Conservation (phyloP, 306 rosid genomes). For the Rosa chinensis region DNA sequence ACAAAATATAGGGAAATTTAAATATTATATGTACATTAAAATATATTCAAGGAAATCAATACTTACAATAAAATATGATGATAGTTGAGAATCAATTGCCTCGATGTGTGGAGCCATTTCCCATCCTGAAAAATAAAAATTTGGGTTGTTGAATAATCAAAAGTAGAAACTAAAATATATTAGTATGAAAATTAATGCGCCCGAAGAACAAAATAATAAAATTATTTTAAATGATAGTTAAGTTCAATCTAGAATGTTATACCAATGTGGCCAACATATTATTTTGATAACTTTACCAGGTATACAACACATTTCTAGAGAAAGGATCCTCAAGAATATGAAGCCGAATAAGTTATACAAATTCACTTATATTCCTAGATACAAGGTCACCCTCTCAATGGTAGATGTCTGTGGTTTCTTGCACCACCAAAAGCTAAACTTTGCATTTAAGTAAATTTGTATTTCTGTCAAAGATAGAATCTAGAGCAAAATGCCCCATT, state of each 20-base stretch:
- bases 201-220: not conserved
- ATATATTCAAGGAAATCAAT: not conserved
- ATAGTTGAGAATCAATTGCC: constrained; percentile 80
- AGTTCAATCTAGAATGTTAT: not conserved
- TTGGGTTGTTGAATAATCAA: constrained; percentile 19
- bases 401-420: not conserved
- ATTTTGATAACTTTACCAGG: not conserved
- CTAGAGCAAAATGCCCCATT: not conserved
- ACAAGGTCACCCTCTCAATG: not conserved
- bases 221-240: not conserved
- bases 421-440: not conserved
- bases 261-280: not conserved
- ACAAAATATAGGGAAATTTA: not conserved
- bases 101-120: constrained; percentile 98
- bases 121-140: constrained; percentile 69
- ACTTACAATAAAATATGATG: constrained; percentile 64
- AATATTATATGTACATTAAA: constrained; percentile 37
- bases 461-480: not conserved
- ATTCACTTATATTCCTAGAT: not conserved
- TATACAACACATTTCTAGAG: not conserved
- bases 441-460: not conserved
- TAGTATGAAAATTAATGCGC: not conserved
- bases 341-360: not conserved
- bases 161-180: not conserved
- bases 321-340: not conserved